Percentiles rank a stretch among this genome's conserved stretches.
These are phyloP conservation scores for Eucalyptus pauciflora DNA, from an alignment of 345 rosid genomes.

Conservation along the genomic window DNA sequence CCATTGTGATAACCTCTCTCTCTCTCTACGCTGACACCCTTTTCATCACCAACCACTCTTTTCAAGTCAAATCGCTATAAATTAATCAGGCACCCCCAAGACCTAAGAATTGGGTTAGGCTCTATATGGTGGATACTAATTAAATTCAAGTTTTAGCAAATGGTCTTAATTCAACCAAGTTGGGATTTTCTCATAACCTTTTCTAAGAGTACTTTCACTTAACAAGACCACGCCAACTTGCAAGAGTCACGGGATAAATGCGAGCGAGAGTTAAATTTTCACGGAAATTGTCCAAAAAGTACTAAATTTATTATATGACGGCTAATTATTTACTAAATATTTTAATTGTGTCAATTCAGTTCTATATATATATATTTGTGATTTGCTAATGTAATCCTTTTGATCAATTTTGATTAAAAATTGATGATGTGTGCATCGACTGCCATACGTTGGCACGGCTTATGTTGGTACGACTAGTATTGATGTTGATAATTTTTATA, in stretches of 20 bases:
- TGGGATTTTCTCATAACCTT: not conserved
- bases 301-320: not conserved
- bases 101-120: not conserved
- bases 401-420: accelerated
- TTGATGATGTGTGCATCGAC: accelerated
- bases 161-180: not conserved
- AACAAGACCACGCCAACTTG: not conserved
- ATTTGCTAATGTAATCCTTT: accelerated
- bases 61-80: not conserved
- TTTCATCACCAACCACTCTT: not conserved
- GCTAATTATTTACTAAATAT: accelerated
- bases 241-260: not conserved
- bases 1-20: not conserved
- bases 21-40: not conserved
- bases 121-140: not conserved
- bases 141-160: not conserved
- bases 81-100: not conserved
- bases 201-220: not conserved
- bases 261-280: accelerated
- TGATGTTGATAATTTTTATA: not conserved
- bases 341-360: not conserved
- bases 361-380: too few species aligned
- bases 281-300: accelerated
- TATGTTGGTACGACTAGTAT: too few species aligned
- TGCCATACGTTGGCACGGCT: accelerated